Evolutionary conservation across 2,329 filamentous ascomycete genomes (phyloP), one percentile per base, ranked within the genome.

Genomic region (Epichloe elymi): DNA sequence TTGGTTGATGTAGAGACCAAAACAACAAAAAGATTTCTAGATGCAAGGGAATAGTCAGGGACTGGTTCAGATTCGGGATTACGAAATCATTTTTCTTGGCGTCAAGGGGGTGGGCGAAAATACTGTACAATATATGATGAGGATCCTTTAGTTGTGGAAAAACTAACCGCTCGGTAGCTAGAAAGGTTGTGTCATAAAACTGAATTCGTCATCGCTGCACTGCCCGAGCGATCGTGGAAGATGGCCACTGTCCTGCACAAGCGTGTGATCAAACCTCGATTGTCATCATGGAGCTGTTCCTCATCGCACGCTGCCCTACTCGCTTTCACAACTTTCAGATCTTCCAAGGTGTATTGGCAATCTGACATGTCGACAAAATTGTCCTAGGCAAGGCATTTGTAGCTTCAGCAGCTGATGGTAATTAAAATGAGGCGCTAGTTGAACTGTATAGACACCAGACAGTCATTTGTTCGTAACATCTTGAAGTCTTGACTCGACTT

Each of bases 351-450:
- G 30, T 30, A 30, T 30, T 30, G 30, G 30, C 30, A 30, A 2
- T 30, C 30, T 30, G 30, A 30, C 10, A 10, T 30, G 30, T 30
- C 30, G 19, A 35, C 26, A 23, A 35, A 12, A 43, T 6, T 17
- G 30, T 40, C 30, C 17, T 37, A 33, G 26, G 41, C 38, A 48
- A 33, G 41, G 19, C 30, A 37, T 19, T 41, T 33, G 19, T 23
- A 35, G 42, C 37, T 36, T 30, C 37, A 14, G 47, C 20, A 43
- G 42, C 47, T 46, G 35, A n/a, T 46, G 19, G 38, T 37, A 46
- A 26, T 46, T 38, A 49, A 49, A 38, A 49, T 43, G 33, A 52
- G 42, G 47, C 52, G 52, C 52, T 47, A 42, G 45, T 51, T 51
- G 51, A 38, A 30, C 14, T 46, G 50, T 23, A 51, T 48, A 46